A percentile compares a stretch with the other conserved stretches of the same genome.
Evolutionary conservation across 257 asterid genomes (phyloP).

Genomic region (Gardenia jasminoides): DNA sequence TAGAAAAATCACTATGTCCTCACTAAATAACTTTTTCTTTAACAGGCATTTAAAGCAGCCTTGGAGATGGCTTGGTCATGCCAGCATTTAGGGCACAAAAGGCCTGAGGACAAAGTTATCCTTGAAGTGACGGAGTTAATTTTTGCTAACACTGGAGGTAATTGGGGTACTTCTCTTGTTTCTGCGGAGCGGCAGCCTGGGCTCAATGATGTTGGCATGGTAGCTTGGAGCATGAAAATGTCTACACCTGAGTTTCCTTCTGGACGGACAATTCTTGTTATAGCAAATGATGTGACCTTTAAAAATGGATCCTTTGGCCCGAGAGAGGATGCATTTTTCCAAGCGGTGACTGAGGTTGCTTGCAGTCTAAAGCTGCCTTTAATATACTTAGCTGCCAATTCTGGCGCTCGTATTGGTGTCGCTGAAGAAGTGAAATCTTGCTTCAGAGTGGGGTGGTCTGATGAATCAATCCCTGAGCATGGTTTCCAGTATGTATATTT

Average conservation of each 20-base stretch:
- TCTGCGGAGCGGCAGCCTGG: constrained; percentile 68
- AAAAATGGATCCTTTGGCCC: constrained; percentile 96
- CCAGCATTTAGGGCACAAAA: constrained; percentile 37
- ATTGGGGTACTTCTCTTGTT: constrained; percentile 89
- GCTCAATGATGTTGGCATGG: constrained; percentile 90
- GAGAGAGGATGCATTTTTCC: constrained; percentile 86
- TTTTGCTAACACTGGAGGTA: constrained; percentile 62
- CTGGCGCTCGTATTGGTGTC: constrained; percentile 98
- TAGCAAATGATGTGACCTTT: constrained; percentile 90
- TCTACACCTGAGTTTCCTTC: constrained; percentile 92
- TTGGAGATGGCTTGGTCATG: constrained; percentile 66
- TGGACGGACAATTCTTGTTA: constrained; percentile 75
- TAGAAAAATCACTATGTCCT: neutral
- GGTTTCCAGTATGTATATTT: constrained; percentile 91
- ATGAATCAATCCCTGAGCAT: constrained; percentile 80
- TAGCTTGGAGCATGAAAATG: constrained; percentile 95
- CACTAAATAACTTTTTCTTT: constrained; percentile 22
- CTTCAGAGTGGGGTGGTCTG: constrained; percentile 98
- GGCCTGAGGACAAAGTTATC: constrained; percentile 50
- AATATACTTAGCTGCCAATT: constrained; percentile 91
- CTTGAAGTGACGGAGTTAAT: constrained; percentile 62
- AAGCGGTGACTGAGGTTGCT: constrained; percentile 84
- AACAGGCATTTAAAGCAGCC: constrained; percentile 90
- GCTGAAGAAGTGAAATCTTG: constrained; percentile 98
- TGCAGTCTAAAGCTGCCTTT: constrained; percentile 79